A percentile compares a stretch with the other conserved stretches of the same genome.
These are phyloP conservation scores for Arachis stenosperma DNA, from an alignment of 306 rosid genomes.

Conservation along the genomic window DNA sequence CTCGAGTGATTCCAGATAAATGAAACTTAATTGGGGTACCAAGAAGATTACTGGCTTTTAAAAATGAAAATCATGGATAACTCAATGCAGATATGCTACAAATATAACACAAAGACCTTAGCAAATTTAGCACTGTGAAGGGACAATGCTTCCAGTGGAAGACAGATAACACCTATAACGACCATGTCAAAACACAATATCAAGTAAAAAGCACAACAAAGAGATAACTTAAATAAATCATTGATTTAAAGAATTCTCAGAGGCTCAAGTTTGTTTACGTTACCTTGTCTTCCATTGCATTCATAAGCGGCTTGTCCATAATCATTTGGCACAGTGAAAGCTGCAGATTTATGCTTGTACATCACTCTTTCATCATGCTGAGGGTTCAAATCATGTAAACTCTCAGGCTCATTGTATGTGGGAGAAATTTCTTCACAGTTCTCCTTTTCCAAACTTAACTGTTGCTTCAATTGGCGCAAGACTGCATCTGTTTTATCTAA, in stretches of 20 bases:
- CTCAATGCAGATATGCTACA: conserved; percentile 22
- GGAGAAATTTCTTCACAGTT: conserved; percentile 47
- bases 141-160: conserved; percentile 12
- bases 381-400: conserved; percentile 37
- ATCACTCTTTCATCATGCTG: conserved; percentile 38
- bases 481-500: conserved; percentile 51
- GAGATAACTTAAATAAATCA: conserved; percentile 25
- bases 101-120: conserved; percentile 22
- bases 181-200: neutral
- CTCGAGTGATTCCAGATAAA: conserved; percentile 23
- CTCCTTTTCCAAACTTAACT: conserved; percentile 72
- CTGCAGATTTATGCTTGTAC: conserved; percentile 44
- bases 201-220: conserved; percentile 12
- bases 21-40: conserved; percentile 10
- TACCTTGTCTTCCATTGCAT: conserved; percentile 58
- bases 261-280: conserved; percentile 29
- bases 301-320: conserved; percentile 48
- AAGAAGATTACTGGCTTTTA: neutral
- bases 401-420: conserved; percentile 38
- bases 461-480: conserved; percentile 69
- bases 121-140: conserved; percentile 1
- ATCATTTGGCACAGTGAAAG: conserved; percentile 51
- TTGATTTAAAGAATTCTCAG: conserved; percentile 21
- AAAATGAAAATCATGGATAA: conserved; percentile 3
- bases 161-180: conserved; percentile 19